Evolutionary conservation across 495 filamentous ascomycete species (phyloP).

Genomic region (Daldinia bambusicola): DNA sequence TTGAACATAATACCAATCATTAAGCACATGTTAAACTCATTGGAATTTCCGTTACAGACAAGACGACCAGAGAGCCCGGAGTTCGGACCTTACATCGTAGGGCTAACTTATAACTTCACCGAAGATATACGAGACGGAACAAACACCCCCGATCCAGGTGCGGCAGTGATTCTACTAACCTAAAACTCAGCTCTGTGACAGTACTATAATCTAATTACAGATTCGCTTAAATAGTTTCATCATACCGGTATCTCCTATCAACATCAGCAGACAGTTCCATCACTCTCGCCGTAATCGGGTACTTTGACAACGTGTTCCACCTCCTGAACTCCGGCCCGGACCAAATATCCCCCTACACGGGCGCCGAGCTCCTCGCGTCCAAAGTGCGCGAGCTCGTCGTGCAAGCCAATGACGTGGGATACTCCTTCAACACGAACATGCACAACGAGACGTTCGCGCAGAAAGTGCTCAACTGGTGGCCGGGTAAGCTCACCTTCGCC

Average conservation of each 20-base stretch:
- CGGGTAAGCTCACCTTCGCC: constrained; percentile 43
- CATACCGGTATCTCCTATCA: constrained; percentile 53
- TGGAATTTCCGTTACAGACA: constrained; percentile 25
- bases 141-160: constrained; percentile 47
- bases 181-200: background rate
- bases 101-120: constrained; percentile 56
- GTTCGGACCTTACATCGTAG: constrained; percentile 51
- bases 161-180: background rate
- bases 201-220: constrained; percentile 12
- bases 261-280: constrained; percentile 47
- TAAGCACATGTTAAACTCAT: constrained; percentile 10
- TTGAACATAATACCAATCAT: background rate
- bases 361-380: constrained; percentile 57
- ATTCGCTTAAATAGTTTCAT: constrained; percentile 28
- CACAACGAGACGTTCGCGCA: constrained; percentile 38
- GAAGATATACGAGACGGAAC: constrained; percentile 54
- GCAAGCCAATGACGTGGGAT: constrained; percentile 45
- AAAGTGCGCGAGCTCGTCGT: constrained; percentile 53
- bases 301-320: constrained; percentile 45
- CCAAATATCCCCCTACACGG: constrained; percentile 46
- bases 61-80: constrained; percentile 37
- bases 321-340: constrained; percentile 45
- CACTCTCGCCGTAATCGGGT: constrained; percentile 47
- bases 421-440: constrained; percentile 39
- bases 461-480: constrained; percentile 47